phyloP scores from a whole-genome alignment of 192 early-diverging fungal genomes.

The Backusella tarrabulga region DNA sequence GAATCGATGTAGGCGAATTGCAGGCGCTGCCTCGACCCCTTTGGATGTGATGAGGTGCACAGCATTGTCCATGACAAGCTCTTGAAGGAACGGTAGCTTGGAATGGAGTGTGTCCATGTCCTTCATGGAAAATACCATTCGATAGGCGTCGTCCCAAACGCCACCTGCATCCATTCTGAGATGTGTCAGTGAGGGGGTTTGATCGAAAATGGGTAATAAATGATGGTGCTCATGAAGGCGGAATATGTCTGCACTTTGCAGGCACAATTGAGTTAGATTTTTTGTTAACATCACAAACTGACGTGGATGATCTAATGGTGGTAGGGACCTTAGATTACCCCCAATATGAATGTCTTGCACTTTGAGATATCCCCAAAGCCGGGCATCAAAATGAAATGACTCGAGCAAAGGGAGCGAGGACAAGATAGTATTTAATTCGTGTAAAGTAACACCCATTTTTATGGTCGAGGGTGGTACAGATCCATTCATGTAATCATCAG shows the following conservation, averaged over 20 bases:
- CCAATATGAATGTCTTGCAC: background rate
- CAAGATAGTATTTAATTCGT: background rate
- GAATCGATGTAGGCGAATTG: background rate
- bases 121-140: background rate
- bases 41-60: background rate
- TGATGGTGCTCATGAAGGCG: background rate
- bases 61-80: background rate
- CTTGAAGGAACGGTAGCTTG: background rate
- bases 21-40: background rate
- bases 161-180: background rate
- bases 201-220: background rate
- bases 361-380: background rate
- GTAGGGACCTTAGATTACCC: background rate
- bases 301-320: background rate
- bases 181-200: background rate
- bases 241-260: background rate
- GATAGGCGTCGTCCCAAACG: background rate
- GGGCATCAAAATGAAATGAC: conserved; percentile 1
- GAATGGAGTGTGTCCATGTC: background rate
- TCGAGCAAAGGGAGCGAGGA: background rate
- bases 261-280: background rate
- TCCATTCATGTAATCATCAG: conserved; percentile 1
- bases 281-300: background rate
- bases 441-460: background rate
- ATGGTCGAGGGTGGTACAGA: background rate